Evolutionary conservation across 768 basidiomycete species (phyloP).

Genomic region (Boletus patriciae): DNA sequence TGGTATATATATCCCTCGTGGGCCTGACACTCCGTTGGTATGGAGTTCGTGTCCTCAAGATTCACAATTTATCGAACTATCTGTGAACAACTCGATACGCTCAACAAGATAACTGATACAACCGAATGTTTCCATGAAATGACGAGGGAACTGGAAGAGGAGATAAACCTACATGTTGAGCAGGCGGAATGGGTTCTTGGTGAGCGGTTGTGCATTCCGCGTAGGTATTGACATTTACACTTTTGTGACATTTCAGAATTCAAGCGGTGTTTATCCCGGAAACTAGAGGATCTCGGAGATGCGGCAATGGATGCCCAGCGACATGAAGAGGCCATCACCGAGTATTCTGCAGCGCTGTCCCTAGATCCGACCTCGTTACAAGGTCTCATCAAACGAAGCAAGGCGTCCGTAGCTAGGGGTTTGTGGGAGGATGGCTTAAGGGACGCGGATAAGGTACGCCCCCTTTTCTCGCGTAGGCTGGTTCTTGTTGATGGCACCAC

Average conservation of each 20-base stretch:
- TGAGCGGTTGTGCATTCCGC: not conserved
- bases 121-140: too few relatives aligned
- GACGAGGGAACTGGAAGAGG: not conserved
- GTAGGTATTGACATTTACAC: not conserved
- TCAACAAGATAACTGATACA: too few relatives aligned
- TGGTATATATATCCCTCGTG: accelerated
- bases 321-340: not conserved
- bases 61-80: not conserved
- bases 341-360: not conserved
- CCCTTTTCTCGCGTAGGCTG: too few relatives aligned
- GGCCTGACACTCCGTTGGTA: not conserved
- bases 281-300: not conserved
- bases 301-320: not conserved
- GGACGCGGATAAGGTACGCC: too few relatives aligned
- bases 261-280: not conserved
- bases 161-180: too few relatives aligned
- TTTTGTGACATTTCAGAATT: not conserved
- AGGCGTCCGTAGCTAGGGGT: too few relatives aligned
- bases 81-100: not conserved
- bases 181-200: not conserved
- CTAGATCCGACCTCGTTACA: too few relatives aligned
- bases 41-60: not conserved
- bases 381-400: too few relatives aligned
- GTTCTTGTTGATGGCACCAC: too few relatives aligned
- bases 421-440: too few relatives aligned